A percentile compares a stretch with the other conserved stretches of the same genome.
Evolutionary conservation across 2,329 filamentous ascomycete genomes (phyloP).

Genomic region (Hypoxylon sp.): DNA sequence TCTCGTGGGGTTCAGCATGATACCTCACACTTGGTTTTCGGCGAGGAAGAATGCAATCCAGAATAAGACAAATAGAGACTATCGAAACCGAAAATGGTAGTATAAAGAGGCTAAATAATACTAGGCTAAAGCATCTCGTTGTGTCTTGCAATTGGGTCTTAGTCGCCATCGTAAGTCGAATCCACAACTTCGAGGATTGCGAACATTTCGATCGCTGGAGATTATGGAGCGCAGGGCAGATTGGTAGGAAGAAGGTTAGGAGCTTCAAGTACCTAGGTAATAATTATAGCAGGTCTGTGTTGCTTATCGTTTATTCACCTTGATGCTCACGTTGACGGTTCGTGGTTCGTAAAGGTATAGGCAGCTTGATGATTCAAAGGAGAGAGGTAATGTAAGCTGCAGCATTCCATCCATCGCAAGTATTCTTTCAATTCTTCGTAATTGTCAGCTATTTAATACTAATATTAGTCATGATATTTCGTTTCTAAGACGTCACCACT

Average conservation of each 20-base stretch:
- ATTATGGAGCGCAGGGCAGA: not conserved
- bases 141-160: constrained; percentile 7
- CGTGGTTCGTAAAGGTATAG: too few species aligned
- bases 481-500: constrained; percentile 39
- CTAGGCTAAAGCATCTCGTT: constrained; percentile 37
- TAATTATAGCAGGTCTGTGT: too few species aligned
- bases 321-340: not conserved
- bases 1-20: constrained; percentile 12
- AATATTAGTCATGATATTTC: not conserved
- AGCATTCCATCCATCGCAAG: not conserved
- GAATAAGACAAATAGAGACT: constrained; percentile 8
- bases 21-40: not conserved
- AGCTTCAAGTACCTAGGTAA: not conserved
- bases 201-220: not conserved
- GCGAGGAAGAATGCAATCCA: not conserved
- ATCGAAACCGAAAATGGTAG: constrained; percentile 39
- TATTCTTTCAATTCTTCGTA: not conserved
- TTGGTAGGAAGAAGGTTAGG: not conserved
- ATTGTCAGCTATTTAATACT: not conserved
- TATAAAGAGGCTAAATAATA: constrained; percentile 41
- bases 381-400: not conserved
- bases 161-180: constrained; percentile 7
- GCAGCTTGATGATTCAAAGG: too few species aligned
- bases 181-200: not conserved
- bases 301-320: not conserved